Percentiles rank a stretch among this genome's conserved stretches.
Evolutionary conservation across 768 basidiomycete species (phyloP).

Genomic region (Cubamyces sp.): DNA sequence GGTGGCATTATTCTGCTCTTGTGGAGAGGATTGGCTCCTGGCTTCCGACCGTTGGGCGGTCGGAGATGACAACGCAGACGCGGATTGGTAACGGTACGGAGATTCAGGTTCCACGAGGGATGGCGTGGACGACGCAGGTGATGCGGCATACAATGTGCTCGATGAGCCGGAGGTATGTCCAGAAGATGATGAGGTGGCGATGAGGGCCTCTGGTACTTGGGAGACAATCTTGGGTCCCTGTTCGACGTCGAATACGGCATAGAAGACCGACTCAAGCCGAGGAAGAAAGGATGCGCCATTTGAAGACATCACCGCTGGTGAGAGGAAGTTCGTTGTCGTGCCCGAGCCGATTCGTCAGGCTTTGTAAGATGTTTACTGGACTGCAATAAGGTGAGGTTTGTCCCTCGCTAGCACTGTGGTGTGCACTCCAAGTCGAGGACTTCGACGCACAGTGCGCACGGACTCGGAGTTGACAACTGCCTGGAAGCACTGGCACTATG

Average conservation of each 20-base stretch:
- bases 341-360: too few relatives aligned
- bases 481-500: too few relatives aligned
- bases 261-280: conserved; percentile 86
- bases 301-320: conserved; percentile 39
- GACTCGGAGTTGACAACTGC: too few relatives aligned
- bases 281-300: conserved; percentile 76
- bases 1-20: conserved; percentile 40
- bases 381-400: too few relatives aligned
- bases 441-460: too few relatives aligned
- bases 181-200: conserved; percentile 46
- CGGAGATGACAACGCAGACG: conserved; percentile 53
- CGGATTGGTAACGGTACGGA: conserved; percentile 54
- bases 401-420: too few relatives aligned
- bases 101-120: conserved; percentile 36
- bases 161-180: conserved; percentile 20
- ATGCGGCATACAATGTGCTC: conserved; percentile 38
- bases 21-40: conserved; percentile 39
- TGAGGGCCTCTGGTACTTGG: conserved; percentile 93
- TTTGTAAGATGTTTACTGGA: too few relatives aligned
- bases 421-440: too few relatives aligned
- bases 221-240: conserved; percentile 90
- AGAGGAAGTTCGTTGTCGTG: too few relatives aligned
- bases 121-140: conserved; percentile 38
- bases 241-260: conserved; percentile 85
- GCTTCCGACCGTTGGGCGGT: conserved; percentile 48